These are phyloP conservation scores for Chrysoporthe puriensis DNA, from an alignment of 2,329 filamentous ascomycete genomes.

Conservation along the genomic window DNA sequence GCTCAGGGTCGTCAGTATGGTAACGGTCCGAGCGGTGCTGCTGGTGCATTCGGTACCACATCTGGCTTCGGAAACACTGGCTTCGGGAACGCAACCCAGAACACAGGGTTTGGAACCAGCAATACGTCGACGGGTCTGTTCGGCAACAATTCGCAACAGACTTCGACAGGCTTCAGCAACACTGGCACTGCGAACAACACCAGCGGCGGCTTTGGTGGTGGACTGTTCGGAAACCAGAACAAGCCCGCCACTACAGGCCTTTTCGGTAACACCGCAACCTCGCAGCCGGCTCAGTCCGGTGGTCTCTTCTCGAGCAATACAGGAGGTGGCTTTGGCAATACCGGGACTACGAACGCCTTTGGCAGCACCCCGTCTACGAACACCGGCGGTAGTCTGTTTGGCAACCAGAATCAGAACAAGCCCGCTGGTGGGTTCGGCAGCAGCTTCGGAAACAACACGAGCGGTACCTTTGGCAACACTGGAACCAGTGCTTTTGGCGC, in stretches of 20 bases:
- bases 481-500: conserved; percentile 13
- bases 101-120: conserved; percentile 40
- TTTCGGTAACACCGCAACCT: conserved; percentile 38
- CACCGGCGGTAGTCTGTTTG: conserved; percentile 35
- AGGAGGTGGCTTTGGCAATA: conserved; percentile 38
- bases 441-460: conserved; percentile 19
- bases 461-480: conserved; percentile 15
- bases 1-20: conserved; percentile 82
- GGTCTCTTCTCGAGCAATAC: conserved; percentile 43
- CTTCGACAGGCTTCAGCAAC: conserved; percentile 48
- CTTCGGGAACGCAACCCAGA: conserved; percentile 48
- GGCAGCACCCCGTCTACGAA: conserved; percentile 42
- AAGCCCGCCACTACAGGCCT: conserved; percentile 35
- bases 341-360: conserved; percentile 36
- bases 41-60: conserved; percentile 78
- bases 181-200: conserved; percentile 37
- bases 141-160: conserved; percentile 40
- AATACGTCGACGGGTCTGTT: conserved; percentile 45
- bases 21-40: conserved; percentile 83
- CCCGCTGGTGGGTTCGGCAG: conserved; percentile 15
- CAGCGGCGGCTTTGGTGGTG: conserved; percentile 36
- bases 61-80: conserved; percentile 53
- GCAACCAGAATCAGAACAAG: conserved; percentile 26
- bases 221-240: conserved; percentile 44
- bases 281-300: conserved; percentile 34